Evolutionary conservation across 208 protist species (phyloP), one percentile per base, ranked within the genome.

Genomic region (Acanthamoeba divionensis): DNA sequence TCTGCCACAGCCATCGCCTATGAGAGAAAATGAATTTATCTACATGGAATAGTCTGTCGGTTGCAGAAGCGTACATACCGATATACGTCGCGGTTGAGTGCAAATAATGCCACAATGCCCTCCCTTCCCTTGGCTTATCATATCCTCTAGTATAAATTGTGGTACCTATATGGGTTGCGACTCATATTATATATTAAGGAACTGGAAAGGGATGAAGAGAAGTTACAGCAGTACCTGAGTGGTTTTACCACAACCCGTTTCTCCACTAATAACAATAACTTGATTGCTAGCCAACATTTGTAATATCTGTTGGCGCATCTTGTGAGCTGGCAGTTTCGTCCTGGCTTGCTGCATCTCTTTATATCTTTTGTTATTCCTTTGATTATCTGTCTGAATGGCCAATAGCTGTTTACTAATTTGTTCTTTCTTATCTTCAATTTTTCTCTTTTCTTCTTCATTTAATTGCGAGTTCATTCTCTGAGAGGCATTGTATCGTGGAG

Each of bases 181-280:
- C 96, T 13, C 15, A 57, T 57, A 57, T n/a, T 18, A 57, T n/a
- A 18, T 18, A 18, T 18, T 13, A n/a, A 57, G 18, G 13, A n/a
- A n/a, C n/a, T n/a, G n/a, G n/a, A n/a, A n/a, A n/a, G n/a, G n/a
- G n/a, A n/a, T 13, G 33, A 65, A 29, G 24, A 2, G 2, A 2
- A 5, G 55, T 8, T 5, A 29, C 2, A 13, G 9, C 24, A 97
- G 97, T 1, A 99, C 95, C 91, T 99, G 98, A 44, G 98, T 99
- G 8, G 97, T 98, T 80, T 99, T 99, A 60, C 98, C 98, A 82
- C 96, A 99, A 48, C 98, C 98, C 5, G 98, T 99, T 57, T 97
- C 98, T 36, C 98, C 98, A 85, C 96, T 98, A 33, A 99, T 95
- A 52, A 99, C 96, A 1, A 97, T 90, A 8, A 98, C 96, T 24